phyloP scores from a whole-genome alignment of 2,329 filamentous ascomycete genomes.

The Venturia asperata region DNA sequence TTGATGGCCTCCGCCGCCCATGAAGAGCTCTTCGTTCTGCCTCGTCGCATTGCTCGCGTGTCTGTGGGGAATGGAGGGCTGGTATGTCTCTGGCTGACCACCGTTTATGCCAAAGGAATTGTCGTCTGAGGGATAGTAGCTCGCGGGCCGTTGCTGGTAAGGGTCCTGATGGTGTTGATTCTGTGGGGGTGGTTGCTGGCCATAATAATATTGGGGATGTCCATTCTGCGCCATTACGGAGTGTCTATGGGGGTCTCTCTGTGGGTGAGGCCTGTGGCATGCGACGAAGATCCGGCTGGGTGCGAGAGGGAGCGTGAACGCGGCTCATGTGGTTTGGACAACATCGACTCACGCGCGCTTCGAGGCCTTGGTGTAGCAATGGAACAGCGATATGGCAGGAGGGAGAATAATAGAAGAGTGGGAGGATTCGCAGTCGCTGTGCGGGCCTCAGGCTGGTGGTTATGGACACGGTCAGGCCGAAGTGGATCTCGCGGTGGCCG shows the following conservation, averaged over 20 bases:
- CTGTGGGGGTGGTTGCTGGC: slow-evolving; percentile 14
- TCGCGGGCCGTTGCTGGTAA: slow-evolving; percentile 13
- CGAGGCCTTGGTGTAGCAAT: background rate
- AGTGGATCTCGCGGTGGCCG: background rate
- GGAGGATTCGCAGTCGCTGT: background rate
- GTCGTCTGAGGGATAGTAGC: slow-evolving; percentile 17
- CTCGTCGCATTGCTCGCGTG: slow-evolving; percentile 30
- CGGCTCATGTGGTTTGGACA: slow-evolving; percentile 5
- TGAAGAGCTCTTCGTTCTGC: slow-evolving; percentile 56
- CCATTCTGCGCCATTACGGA: slow-evolving; percentile 16
- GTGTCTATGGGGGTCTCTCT: slow-evolving; percentile 4
- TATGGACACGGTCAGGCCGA: slow-evolving; percentile 4
- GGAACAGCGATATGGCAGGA: background rate
- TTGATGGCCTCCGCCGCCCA: slow-evolving; percentile 32
- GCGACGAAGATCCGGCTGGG: background rate
- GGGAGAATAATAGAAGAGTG: background rate
- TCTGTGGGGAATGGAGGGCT: slow-evolving; percentile 2
- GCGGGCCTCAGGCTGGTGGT: background rate
- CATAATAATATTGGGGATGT: slow-evolving; percentile 15
- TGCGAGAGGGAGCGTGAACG: background rate
- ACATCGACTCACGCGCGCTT: slow-evolving; percentile 7
- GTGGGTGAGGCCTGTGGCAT: background rate
- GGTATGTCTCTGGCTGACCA: slow-evolving; percentile 8
- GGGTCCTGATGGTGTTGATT: slow-evolving; percentile 16
- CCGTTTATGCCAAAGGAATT: slow-evolving; percentile 15